Evolutionary conservation across 2,329 filamentous ascomycete species (phyloP).

Genomic region (Daldinia sp.): DNA sequence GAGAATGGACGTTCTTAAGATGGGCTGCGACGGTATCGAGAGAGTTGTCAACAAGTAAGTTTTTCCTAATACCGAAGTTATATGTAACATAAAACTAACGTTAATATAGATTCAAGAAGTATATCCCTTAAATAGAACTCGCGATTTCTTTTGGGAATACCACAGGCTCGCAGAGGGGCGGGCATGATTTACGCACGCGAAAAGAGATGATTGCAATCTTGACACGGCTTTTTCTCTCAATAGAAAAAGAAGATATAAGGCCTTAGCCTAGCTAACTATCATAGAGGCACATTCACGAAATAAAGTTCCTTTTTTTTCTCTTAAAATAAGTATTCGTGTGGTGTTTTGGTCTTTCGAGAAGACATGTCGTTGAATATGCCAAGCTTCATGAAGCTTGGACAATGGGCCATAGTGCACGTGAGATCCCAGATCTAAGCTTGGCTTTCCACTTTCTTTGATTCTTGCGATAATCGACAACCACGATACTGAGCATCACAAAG

Average conservation of each 20-base stretch:
- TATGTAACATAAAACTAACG: conserved; percentile 15
- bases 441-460: neutral
- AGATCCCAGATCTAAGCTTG: neutral
- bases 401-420: neutral
- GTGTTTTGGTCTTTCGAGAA: neutral
- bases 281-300: conserved; percentile 30
- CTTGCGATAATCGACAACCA: too few species aligned
- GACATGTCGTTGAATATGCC: conserved; percentile 6
- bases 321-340: neutral
- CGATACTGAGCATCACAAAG: neutral
- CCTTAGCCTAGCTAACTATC: conserved; percentile 2
- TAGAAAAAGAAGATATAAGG: conserved; percentile 16
- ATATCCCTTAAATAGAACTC: conserved; percentile 17
- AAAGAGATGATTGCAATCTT: conserved; percentile 14
- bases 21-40: conserved; percentile 87
- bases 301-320: conserved; percentile 8
- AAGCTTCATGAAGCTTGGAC: conserved; percentile 5
- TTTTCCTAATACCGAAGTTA: neutral
- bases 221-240: conserved; percentile 14
- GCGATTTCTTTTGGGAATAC: neutral
- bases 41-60: conserved; percentile 78
- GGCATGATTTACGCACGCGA: neutral
- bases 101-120: conserved; percentile 48
- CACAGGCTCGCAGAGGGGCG: neutral
- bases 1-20: conserved; percentile 80